Percentiles rank a stretch among this genome's conserved stretches.
phyloP scores from a whole-genome alignment of 2,329 filamentous ascomycete genomes.

The Exophiala oligosperma region DNA sequence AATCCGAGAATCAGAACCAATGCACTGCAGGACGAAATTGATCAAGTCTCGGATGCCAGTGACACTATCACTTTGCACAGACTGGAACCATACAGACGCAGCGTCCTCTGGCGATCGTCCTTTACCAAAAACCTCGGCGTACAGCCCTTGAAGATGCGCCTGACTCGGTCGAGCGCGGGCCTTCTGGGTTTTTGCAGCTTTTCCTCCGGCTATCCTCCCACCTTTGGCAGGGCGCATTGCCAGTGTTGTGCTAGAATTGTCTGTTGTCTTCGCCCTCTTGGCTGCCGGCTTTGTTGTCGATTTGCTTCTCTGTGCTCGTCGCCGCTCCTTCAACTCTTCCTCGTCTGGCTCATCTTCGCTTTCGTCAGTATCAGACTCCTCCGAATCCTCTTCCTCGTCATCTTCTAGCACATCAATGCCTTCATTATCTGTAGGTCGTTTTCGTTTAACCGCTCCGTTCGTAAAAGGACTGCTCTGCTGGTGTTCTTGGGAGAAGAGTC shows the following conservation, averaged over 20 bases:
- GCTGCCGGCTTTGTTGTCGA: conserved; percentile 44
- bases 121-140: conserved; percentile 61
- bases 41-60: conserved; percentile 58
- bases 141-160: conserved; percentile 57
- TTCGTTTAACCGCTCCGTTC: conserved; percentile 49
- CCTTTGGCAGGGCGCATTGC: conserved; percentile 55
- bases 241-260: conserved; percentile 47
- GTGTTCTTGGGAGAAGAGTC: conserved; percentile 41
- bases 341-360: conserved; percentile 43
- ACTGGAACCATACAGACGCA: conserved; percentile 57
- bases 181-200: conserved; percentile 49
- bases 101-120: conserved; percentile 56
- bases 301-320: conserved; percentile 38
- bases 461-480: conserved; percentile 32
- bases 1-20: conserved; percentile 79
- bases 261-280: conserved; percentile 59
- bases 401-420: conserved; percentile 33
- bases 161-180: conserved; percentile 53
- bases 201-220: conserved; percentile 36
- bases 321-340: conserved; percentile 50
- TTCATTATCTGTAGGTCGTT: conserved; percentile 44
- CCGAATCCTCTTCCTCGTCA: conserved; percentile 28
- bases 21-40: conserved; percentile 64
- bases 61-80: conserved; percentile 57
- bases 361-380: conserved; percentile 30